Evolutionary conservation across 352 stramenopile species (phyloP), one percentile per base, ranked within the genome.

Genomic region (Peronospora destructor): DNA sequence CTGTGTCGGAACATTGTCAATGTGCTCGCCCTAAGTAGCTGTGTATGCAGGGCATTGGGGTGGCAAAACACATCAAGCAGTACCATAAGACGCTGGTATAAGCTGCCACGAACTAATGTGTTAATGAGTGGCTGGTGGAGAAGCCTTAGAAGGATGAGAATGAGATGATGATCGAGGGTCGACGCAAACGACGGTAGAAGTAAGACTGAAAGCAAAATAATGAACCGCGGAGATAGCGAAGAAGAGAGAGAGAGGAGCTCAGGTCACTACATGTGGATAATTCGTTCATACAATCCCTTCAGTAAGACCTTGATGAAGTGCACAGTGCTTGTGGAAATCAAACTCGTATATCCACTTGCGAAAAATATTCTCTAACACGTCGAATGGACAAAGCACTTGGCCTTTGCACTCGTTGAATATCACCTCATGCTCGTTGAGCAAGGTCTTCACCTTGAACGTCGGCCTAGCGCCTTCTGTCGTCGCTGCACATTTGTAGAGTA

Each of bases 91-190:
- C 23, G 4, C 23, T 26, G 19, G 19, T 3, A 1, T 21, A 21
- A 21, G 19, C 19, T 26, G 4, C 23, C 23, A 26, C 4, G 23
- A 26, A 26, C 23, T 26, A 26, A 26, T 26, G 0, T 6, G 0
- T 26, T 26, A 26, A 0, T 3, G 23, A 26, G 5, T 26, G 4
- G 4, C 23, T 3, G 5, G 23, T 26, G 4, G 3, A 26, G 5
- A 26, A 26, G 76, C 30, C 95, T 96, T 44, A 82, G 95, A 56
- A 61, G 89, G 49, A 87, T 96, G 74, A 88, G 95, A 32, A 32
- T 32, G 68, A 54, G 74, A 88, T 96, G 10, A 32, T 32, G 68
- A 53, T 79, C 19, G 73, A 88, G 41, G 74, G 80, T 4, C 55
- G 71, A 0, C 69, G 66, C 21, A 85, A 86, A 63, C 63, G 70